Evolutionary conservation across 129 eudicot genomes (phyloP), one percentile per base, ranked within the genome.

Genomic region (Lactuca sativa): DNA sequence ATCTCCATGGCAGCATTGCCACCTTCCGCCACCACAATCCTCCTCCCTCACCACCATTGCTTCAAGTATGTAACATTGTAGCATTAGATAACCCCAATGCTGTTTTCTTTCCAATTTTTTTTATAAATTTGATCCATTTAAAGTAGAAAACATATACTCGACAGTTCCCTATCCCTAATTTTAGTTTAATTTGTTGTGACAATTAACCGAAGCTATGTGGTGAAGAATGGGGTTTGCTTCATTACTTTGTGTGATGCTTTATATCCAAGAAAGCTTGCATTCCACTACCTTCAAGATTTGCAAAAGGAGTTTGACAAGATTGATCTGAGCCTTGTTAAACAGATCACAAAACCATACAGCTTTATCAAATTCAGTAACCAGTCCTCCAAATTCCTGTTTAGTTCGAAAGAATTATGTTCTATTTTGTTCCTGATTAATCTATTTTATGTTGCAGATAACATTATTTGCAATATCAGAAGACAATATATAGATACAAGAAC

Each of bases 251-350:
- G 86, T 64, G 85, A 82, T 64, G 74, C 73, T 52, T 72, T 77
- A 1, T 85, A 85, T 70, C 90, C 90, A 60, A 76, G 76, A 77
- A 85, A 79, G 66, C 87, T 85, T 64, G 86, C 84, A 51, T 79
- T 79, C 41, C 70, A 67, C 65, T 82, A 82, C 71, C 77, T 85
- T 6, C 78, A 82, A 73, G 90, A 85, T 73, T 66, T 82, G 80
- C 77, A 61, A 4, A 75, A 68, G 82, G 85, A 76, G 70, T 85
- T 85, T 41, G 72, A 74, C n/a, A 78, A 81, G 78, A 49, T 82
- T 44, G 80, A 82, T 59, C 62, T 1, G 17, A 37, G 72, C 58
- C 66, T 53, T 16, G 58, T 69, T 4, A 61, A 66, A 51, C 66
- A 56, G 43, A 41, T 77, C 11, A 82, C 71, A 4, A 58, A 59